phyloP scores from a whole-genome alignment of 805 yeast genomes.

The Suhomyces prunicola region DNA sequence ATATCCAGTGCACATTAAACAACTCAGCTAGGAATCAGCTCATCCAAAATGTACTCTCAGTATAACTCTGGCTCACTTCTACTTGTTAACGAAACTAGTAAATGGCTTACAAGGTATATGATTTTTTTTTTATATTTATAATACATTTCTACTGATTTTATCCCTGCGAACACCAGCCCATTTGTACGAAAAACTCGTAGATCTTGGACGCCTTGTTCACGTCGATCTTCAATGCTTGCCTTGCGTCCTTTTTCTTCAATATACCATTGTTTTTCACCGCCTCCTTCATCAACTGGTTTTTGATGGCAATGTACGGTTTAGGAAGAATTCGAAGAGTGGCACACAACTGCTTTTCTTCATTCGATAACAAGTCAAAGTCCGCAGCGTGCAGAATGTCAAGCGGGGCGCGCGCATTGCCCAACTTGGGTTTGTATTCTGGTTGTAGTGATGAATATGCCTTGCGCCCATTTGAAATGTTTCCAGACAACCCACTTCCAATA shows the following conservation, averaged over 20 bases:
- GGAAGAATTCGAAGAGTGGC: constrained; percentile 81
- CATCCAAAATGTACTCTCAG: too few species aligned
- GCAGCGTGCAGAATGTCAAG: constrained; percentile 73
- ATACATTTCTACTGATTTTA: constrained; percentile 7
- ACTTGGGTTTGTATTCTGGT: constrained; percentile 42
- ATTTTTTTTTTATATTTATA: too few species aligned
- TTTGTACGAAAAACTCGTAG: constrained; percentile 88
- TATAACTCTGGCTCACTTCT: too few species aligned
- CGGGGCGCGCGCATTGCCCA: constrained; percentile 46
- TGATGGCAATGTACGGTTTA: constrained; percentile 90
- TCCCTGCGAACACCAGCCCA: constrained; percentile 73
- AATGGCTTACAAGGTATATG: too few species aligned
- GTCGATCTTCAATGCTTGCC: constrained; percentile 80
- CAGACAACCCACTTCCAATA: background rate
- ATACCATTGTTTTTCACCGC: constrained; percentile 81
- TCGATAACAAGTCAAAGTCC: constrained; percentile 76
- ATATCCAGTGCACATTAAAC: too few species aligned
- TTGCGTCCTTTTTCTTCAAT: constrained; percentile 78
- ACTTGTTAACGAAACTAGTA: too few species aligned
- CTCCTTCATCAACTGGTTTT: constrained; percentile 85
- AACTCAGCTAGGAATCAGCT: too few species aligned
- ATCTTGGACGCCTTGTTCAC: constrained; percentile 81
- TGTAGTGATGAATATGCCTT: constrained; percentile 30
- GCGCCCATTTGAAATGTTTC: constrained; percentile 11
- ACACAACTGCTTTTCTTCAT: constrained; percentile 87